Conservation (phyloP, 2,329 filamentous ascomycete species). For the Blastomyces percursus region DNA sequence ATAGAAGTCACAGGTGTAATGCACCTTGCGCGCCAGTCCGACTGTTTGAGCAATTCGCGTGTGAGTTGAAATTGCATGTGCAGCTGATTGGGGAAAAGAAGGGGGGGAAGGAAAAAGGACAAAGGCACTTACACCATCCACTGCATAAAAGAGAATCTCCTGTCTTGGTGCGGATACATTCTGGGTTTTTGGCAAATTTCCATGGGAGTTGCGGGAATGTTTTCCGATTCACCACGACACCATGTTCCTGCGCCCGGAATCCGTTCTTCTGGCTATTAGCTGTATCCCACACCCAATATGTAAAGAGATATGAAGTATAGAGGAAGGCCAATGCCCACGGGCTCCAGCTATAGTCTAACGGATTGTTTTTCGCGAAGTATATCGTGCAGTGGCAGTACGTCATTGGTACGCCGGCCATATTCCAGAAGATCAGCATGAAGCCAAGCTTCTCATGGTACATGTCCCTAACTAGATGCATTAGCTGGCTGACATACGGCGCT, state of each 20-base stretch:
- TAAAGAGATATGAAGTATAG: conserved; percentile 59
- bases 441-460: conserved; percentile 97
- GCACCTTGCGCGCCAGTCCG: conserved; percentile 62
- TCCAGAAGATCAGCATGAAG: conserved; percentile 98
- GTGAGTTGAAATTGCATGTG: conserved; percentile 5
- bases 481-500: background rate
- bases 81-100: background rate
- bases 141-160: conserved; percentile 70
- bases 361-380: conserved; percentile 73
- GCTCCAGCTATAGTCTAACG: conserved; percentile 65
- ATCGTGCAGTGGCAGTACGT: conserved; percentile 90
- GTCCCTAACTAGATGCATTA: conserved; percentile 43
- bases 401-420: conserved; percentile 78
- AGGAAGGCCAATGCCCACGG: conserved; percentile 53
- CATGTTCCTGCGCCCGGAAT: conserved; percentile 69
- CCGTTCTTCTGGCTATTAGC: conserved; percentile 88
- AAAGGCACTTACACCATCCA: conserved; percentile 58
- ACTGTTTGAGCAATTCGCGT: conserved; percentile 31
- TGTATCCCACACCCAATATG: conserved; percentile 87
- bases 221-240: conserved; percentile 55
- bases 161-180: conserved; percentile 59
- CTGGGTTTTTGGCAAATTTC: conserved; percentile 69
- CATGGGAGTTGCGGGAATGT: conserved; percentile 82
- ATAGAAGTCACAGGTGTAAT: conserved; percentile 69
- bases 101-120: background rate